These are phyloP conservation scores for Aspergillus oerlinghausenensis DNA, from an alignment of 2,329 filamentous ascomycete genomes.

Conservation along the genomic window DNA sequence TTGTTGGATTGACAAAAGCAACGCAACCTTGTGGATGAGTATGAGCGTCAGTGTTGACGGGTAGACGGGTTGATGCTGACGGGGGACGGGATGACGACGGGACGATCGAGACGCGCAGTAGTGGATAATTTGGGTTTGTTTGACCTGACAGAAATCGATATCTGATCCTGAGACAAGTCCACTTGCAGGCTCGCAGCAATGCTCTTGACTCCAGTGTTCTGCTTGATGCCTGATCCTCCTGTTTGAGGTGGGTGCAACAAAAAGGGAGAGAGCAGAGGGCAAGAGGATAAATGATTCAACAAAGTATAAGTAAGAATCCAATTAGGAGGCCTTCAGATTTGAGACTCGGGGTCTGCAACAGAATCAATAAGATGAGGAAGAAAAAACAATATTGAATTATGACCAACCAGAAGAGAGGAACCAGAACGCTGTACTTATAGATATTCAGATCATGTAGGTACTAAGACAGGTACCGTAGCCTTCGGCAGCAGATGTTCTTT, in stretches of 20 bases:
- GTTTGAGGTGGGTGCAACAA: not conserved
- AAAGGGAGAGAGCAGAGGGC: not conserved
- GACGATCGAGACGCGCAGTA: not conserved
- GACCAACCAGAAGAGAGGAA: not conserved
- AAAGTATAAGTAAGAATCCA: not conserved
- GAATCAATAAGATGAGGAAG: not conserved
- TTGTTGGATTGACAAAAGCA: not conserved
- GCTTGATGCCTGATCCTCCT: not conserved
- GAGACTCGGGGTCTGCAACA: not conserved
- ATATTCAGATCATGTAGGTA: not conserved
- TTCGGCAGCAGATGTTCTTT: not conserved
- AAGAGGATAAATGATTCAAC: not conserved
- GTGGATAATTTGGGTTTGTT: not conserved
- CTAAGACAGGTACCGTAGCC: not conserved
- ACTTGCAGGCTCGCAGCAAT: not conserved
- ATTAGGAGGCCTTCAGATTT: not conserved
- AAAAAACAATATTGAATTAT: not conserved
- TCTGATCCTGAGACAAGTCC: not conserved
- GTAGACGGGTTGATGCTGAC: not conserved
- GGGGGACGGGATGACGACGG: not conserved
- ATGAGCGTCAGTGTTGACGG: not conserved
- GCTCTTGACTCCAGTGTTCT: not conserved
- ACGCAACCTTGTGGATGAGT: not conserved
- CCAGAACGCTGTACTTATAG: not conserved
- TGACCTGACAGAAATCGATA: not conserved